A percentile compares a stretch with the other conserved stretches of the same genome.
Evolutionary conservation across 257 asterid species (phyloP).

Genomic region (Solanum tacnaense): DNA sequence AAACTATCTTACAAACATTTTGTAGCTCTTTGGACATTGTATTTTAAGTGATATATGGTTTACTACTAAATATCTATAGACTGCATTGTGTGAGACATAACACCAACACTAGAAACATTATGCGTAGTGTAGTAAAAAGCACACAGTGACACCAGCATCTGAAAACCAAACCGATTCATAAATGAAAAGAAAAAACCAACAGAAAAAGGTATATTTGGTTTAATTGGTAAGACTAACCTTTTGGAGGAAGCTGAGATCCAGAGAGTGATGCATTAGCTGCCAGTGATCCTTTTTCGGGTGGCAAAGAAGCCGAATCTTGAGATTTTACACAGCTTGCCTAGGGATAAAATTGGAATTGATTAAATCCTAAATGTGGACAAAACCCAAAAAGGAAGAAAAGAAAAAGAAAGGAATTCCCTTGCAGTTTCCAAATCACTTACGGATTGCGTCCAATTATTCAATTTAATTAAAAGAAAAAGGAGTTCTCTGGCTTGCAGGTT

Average conservation of each 20-base stretch:
- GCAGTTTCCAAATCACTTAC: neutral
- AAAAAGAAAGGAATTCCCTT: neutral
- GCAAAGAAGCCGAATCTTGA: constrained; percentile 24
- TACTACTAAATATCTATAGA: neutral
- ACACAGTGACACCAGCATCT: neutral
- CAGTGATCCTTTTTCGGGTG: constrained; percentile 32
- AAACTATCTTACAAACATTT: neutral
- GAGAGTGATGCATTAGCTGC: constrained; percentile 27
- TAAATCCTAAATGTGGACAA: neutral
- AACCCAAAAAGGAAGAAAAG: neutral
- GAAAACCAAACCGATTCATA: neutral
- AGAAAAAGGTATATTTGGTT: neutral
- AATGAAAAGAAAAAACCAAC: neutral
- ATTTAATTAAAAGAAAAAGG: neutral
- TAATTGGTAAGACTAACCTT: constrained; percentile 18
- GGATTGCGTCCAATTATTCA: neutral
- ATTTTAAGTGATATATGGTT: neutral
- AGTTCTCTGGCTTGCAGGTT: neutral
- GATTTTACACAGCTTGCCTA: constrained; percentile 46
- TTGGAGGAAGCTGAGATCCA: constrained; percentile 21
- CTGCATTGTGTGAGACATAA: neutral
- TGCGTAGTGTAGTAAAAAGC: neutral
- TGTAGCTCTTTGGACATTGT: neutral
- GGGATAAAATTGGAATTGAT: neutral
- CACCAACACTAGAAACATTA: neutral